Evolutionary conservation across 345 rosid species (phyloP), one percentile per base, ranked within the genome.

Genomic region (Lenwebbia sp.): DNA sequence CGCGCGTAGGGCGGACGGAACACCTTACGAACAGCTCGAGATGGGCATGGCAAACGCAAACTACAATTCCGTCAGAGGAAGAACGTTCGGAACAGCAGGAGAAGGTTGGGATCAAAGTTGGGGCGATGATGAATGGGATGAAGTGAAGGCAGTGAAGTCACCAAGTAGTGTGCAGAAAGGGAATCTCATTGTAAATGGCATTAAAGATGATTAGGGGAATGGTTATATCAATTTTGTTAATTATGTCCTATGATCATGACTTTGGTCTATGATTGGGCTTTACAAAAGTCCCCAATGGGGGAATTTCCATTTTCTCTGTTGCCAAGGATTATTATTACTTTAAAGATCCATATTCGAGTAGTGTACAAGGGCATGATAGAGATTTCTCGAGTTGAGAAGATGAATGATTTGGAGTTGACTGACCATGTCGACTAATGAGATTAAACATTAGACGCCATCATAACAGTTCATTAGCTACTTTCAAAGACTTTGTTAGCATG

Each of bases 51-150:
- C 22, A 40, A 70, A 2, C 7, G 10, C 78, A 1, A 9, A 19
- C 41, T 40, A 4, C 41, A 40, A 4, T 3, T 33, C 47, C 78
- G 17, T 2, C 78, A 33, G 47, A 33, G 44, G 25, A 70, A 33
- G 47, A 17, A 33, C 25, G 33, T 21, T 19, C 13, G 25, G 17
- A n/a, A 85, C 54, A 83, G 90, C 85, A 82, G 87, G 76, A 86
- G 65, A 30, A 52, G 89, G 54, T 4, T 88, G 90, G 90, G 88
- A 88, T 85, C 49, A 82, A 52, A 85, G 21, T 51, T 87, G 91
- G 89, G 87, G 41, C 25, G 78, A 33, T 78, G 87, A 85, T 75
- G 87, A 51, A 2, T 87, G 88, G 90, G 91, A 81, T 40, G 90
- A 85, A 52, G 51, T 8, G 75, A 10, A 85, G 51, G 88, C 84